Evolutionary conservation across 2,329 filamentous ascomycete genomes (phyloP), one percentile per base, ranked within the genome.

Genomic region (Alternaria longipes): DNA sequence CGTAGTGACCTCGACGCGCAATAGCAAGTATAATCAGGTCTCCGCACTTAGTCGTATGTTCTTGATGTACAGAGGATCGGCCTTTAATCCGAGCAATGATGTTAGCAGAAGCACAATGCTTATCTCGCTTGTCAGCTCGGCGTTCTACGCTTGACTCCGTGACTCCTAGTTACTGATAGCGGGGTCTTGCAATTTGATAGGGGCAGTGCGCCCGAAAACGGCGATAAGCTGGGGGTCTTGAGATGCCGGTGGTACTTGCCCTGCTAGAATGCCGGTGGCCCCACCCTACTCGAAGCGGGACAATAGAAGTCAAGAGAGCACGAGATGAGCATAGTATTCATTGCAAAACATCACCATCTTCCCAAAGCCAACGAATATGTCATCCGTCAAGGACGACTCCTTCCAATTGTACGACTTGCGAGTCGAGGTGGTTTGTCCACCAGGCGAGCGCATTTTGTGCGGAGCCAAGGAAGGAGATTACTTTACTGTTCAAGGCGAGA

Each of bases 401-500:
- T 63, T 63, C 22, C 56, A 63, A 30, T 38, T 63, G n/a, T 59
- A 59, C 38, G 56, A 63, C 26, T 54, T 63, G 18, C 44, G 56
- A 18, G 56, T 63, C 12, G 60, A 63, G 42, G 52, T 63, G 32
- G 52, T 63, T 42, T 63, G 60, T 8, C 60, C 56, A 18, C 51
- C 56, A 14, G 60, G 60, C 24, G 60, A 55, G 51, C 56, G 52
- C 20, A 63, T 63, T 24, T 18, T 59, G 26, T 61, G 59, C 24
- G 59, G 59, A 46, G 59, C 59, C 18, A 61, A 61, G 3, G 47
- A 53, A 34, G 59, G 60, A 45, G 56, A 63, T 14, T 32, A 58
- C 36, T 58, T 63, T 42, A 59, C 46, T 24, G 57, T 54, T 22
- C 58, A 49, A 58, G 65, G 52, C 12, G 65, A 54, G 60, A 65